These are phyloP conservation scores for Penicillium tannophilum DNA, from an alignment of 495 filamentous ascomycete species.

Conservation along the genomic window DNA sequence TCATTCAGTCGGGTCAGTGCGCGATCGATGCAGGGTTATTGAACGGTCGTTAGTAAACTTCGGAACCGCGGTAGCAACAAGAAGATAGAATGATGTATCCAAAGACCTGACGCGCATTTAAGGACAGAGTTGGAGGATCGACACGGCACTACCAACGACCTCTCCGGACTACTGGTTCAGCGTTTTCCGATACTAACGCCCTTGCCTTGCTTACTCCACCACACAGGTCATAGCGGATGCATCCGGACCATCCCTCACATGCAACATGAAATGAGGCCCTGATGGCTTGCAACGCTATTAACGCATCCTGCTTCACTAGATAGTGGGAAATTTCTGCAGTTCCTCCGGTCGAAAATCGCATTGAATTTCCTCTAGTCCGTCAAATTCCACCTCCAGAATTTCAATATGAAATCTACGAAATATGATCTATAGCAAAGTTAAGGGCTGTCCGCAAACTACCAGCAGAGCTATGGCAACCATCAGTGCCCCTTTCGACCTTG, in stretches of 20 bases:
- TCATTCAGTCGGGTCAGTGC: constrained; percentile 5
- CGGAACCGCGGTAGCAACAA: background rate
- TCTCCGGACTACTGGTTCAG: background rate
- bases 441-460: background rate
- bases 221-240: constrained; percentile 11
- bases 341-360: background rate
- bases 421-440: background rate
- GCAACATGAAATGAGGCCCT: constrained; percentile 1
- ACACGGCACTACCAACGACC: constrained; percentile 9
- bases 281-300: background rate
- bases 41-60: constrained; percentile 4
- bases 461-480: background rate
- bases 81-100: background rate
- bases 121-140: constrained; percentile 12
- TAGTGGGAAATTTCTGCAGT: background rate
- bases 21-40: constrained; percentile 12
- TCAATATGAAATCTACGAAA: background rate
- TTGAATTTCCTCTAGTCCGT: background rate
- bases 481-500: background rate
- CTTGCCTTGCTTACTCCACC: constrained; percentile 17
- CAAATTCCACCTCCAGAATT: background rate
- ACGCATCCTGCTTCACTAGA: background rate
- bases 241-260: constrained; percentile 20
- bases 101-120: background rate
- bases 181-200: constrained; percentile 6